Percentiles rank a stretch among this genome's conserved stretches.
Conservation (phyloP, 331 rosid genomes). For the Pyrus hybrid region DNA sequence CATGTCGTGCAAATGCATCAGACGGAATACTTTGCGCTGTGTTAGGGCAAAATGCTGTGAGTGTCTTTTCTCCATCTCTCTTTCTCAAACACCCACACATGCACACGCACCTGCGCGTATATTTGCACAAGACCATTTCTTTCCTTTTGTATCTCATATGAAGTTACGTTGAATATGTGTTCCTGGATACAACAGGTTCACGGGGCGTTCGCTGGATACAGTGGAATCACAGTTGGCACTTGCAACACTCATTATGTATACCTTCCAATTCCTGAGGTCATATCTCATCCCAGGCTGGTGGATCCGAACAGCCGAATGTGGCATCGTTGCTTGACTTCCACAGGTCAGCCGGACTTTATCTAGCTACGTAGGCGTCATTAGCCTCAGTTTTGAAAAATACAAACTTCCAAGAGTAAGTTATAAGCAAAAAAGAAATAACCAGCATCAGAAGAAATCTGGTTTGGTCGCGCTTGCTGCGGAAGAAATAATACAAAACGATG, state of each 20-base stretch:
- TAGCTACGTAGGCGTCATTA: conserved; percentile 13
- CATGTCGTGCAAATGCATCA: conserved; percentile 95
- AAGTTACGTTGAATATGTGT: not conserved
- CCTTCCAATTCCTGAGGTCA: conserved; percentile 90
- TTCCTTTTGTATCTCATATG: not conserved
- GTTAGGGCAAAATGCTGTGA: conserved; percentile 92
- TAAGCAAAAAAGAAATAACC: conserved; percentile 15
- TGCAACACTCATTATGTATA: conserved; percentile 96
- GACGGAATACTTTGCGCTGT: conserved; percentile 96
- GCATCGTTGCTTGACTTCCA: conserved; percentile 99
- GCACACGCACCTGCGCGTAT: not conserved
- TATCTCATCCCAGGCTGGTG: conserved; percentile 70
- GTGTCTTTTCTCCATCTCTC: conserved; percentile 23
- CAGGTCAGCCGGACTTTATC: conserved; percentile 91
- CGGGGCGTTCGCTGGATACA: conserved; percentile 95
- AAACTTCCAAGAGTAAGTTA: conserved; percentile 18
- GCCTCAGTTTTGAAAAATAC: conserved; percentile 23
- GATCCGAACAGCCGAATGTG: conserved; percentile 97
- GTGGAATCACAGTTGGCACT: conserved; percentile 89
- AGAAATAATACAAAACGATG: conserved; percentile 44
- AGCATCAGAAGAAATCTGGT: conserved; percentile 13
- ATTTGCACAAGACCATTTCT: not conserved
- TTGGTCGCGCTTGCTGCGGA: conserved; percentile 4
- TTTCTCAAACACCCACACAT: not conserved
- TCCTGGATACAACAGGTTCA: conserved; percentile 60